phyloP scores from a whole-genome alignment of 169 alveolate species.

The Sarcocystis neurona region DNA sequence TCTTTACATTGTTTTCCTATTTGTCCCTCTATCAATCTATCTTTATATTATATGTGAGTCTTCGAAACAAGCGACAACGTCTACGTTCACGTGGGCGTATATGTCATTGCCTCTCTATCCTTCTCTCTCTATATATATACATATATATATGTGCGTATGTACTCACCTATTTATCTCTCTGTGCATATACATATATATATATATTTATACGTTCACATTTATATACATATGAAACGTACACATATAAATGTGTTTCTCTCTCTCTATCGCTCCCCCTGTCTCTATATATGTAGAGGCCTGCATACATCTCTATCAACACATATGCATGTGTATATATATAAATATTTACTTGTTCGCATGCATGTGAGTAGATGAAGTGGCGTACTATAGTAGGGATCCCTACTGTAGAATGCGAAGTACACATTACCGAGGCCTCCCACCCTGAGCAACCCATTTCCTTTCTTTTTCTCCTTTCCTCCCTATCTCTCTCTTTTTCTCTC shows the following conservation, averaged over 20 bases:
- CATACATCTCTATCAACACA: too few relatives aligned
- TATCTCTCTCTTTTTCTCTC: background rate
- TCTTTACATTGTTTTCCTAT: background rate
- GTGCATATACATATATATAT: background rate
- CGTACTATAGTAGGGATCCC: background rate
- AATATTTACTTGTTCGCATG: background rate
- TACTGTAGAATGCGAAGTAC: background rate
- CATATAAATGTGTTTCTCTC: too few relatives aligned
- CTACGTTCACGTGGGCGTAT: too few relatives aligned
- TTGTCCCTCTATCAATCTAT: background rate
- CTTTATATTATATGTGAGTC: background rate
- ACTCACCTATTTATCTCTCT: background rate
- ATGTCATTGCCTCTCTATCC: background rate
- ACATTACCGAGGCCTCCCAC: background rate
- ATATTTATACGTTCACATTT: too few relatives aligned
- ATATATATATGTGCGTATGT: too few relatives aligned
- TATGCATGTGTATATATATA: background rate
- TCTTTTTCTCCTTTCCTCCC: background rate
- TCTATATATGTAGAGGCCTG: too few relatives aligned
- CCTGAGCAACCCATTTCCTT: background rate
- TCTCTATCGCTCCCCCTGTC: too few relatives aligned
- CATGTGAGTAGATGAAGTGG: background rate
- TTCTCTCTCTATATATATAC: background rate
- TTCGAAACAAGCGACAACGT: background rate
- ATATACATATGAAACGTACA: too few relatives aligned